A percentile compares a stretch with the other conserved stretches of the same genome.
phyloP scores from a whole-genome alignment of 768 basidiomycete species.

The Pleurotus djamor region DNA sequence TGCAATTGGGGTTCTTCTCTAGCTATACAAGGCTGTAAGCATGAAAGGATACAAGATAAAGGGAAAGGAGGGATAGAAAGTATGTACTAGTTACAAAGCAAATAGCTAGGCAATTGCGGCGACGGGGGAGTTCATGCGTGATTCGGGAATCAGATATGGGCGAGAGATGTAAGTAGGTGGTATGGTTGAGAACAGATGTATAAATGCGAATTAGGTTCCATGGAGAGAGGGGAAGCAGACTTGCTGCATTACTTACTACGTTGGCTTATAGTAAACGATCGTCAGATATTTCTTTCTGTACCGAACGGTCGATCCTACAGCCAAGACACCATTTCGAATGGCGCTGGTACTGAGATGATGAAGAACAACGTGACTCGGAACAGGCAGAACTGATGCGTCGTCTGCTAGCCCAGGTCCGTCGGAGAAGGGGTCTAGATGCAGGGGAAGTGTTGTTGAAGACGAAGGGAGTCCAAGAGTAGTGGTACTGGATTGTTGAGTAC shows the following conservation, averaged over 20 bases:
- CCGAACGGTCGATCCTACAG: conserved; percentile 88
- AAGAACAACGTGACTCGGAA: conserved; percentile 91
- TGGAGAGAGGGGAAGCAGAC: too few relatives aligned
- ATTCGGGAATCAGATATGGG: background rate
- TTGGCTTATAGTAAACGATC: conserved; percentile 81
- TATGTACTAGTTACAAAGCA: background rate
- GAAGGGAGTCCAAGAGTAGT: conserved; percentile 8
- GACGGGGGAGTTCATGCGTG: background rate
- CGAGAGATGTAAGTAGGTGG: background rate
- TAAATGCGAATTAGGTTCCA: background rate
- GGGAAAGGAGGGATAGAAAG: background rate
- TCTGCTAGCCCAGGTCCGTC: conserved; percentile 60
- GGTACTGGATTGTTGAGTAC: background rate
- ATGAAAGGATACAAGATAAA: background rate
- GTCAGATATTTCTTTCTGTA: conserved; percentile 94
- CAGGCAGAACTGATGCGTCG: conserved; percentile 87
- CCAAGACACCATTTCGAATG: conserved; percentile 89
- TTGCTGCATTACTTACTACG: too few relatives aligned
- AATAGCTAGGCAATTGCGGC: background rate
- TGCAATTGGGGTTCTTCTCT: background rate
- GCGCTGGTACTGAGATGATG: conserved; percentile 96
- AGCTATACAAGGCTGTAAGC: background rate
- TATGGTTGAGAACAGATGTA: background rate
- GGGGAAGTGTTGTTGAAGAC: conserved; percentile 12
- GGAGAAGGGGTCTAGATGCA: conserved; percentile 10